Base-by-base conservation (phyloP, 2,329 filamentous ascomycete species). In the Tolypocladium endophyticum region DNA sequence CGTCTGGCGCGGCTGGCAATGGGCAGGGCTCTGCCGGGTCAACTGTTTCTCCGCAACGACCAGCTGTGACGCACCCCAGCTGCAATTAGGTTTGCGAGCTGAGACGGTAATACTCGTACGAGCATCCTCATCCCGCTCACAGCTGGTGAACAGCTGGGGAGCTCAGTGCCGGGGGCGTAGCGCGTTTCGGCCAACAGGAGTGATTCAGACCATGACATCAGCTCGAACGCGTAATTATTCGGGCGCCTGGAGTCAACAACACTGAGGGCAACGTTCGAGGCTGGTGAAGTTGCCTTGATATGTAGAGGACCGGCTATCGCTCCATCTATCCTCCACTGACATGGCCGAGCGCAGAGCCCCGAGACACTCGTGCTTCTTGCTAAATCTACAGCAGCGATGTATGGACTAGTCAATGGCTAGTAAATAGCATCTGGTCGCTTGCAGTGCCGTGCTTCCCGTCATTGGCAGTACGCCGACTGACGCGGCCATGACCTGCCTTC, bases 1-100 rank as follows among this genome's bases (percentile, higher is more conserved):
- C 54, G 30, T n/a, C 28, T 41, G 53, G 39, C 39, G 14, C 43
- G 56, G 56, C 39, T 50, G 60, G 53, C 50, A 20, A 6, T 20
- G 16, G 16, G 60, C 45, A 47, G 56, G 30, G 16, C 55, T n/a
- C n/a, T 39, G 9, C 35, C 33, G 47, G 61, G 56, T 35, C 39
- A 59, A 62, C 58, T 52, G 36, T 60, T 63, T 59, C 58, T 63
- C 61, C 61, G 60, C 16, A 3, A 25, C 7, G 9, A 5, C 12
- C 25, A 12, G 4, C 14, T 8, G 25, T 8, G 3, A 11, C 11
- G 12, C 41, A 8, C 16, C 39, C 39, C 18, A 36, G 35, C 43
- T 25, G 39, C 39, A 25, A n/a, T 16, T 47, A 25, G 7, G n/a
- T 6, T 25, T 1, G 12, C 2, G 12, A 25, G 43, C 43, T 47